Evolutionary conservation across 139 green algal genomes (phyloP).

Genomic region (Chlorella sp.): DNA sequence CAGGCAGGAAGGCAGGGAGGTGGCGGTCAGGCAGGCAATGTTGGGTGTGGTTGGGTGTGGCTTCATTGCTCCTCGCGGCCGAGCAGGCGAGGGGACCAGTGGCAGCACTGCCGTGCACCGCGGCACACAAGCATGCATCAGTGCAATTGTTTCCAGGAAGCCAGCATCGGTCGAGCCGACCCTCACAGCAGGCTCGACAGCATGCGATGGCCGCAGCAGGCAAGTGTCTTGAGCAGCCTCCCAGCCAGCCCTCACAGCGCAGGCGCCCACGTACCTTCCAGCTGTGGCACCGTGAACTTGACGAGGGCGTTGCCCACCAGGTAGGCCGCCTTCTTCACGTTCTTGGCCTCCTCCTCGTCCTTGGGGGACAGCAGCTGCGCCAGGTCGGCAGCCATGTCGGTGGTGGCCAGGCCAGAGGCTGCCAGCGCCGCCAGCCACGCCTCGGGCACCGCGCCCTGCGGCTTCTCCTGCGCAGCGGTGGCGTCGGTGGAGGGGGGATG

Average conservation of each 20-base stretch:
- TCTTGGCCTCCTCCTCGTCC: slow-evolving; percentile 82
- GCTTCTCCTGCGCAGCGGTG: slow-evolving; percentile 63
- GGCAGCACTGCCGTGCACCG: no score
- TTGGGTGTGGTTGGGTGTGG: no score
- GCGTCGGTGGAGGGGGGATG: not conserved
- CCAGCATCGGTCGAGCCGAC: no score
- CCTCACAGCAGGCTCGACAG: no score
- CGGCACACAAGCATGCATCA: no score
- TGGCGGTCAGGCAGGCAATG: not conserved
- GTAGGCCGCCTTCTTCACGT: slow-evolving; percentile 89
- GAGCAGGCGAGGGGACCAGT: no score
- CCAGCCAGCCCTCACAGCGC: not conserved
- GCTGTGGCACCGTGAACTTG: slow-evolving; percentile 73
- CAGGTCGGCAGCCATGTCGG: slow-evolving; percentile 63
- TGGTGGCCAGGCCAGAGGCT: slow-evolving; percentile 41
- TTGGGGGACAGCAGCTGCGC: slow-evolving; percentile 80
- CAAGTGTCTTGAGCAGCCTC: no score
- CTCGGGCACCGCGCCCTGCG: slow-evolving; percentile 67
- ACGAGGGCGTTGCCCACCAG: slow-evolving; percentile 74
- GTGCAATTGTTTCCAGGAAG: no score
- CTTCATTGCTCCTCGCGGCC: no score
- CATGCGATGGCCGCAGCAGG: no score
- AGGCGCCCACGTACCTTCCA: slow-evolving; percentile 56
- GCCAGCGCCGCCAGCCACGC: slow-evolving; percentile 53
- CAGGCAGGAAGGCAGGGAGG: not conserved